These are phyloP conservation scores for Lactifluus rugatus DNA, from an alignment of 768 basidiomycete genomes.

Conservation along the genomic window DNA sequence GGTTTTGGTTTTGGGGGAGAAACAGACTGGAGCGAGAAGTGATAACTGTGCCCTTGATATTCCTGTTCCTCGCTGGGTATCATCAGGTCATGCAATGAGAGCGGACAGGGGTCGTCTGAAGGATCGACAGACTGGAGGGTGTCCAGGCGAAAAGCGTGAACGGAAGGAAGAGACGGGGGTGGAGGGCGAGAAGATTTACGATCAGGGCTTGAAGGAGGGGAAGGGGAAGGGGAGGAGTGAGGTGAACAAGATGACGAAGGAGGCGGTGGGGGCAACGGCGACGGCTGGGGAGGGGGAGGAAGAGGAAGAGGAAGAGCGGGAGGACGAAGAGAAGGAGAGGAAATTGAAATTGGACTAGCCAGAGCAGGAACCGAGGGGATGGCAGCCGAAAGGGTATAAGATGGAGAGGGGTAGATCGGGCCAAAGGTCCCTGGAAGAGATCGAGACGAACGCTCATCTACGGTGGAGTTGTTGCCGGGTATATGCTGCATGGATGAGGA, in stretches of 20 bases:
- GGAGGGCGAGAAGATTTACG: neutral
- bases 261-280: neutral
- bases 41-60: slow-evolving; percentile 17
- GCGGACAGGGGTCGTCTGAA: slow-evolving; percentile 19
- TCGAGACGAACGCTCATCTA: slow-evolving; percentile 11
- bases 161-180: slow-evolving; percentile 3
- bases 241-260: neutral
- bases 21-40: slow-evolving; percentile 11
- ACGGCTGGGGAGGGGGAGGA: neutral
- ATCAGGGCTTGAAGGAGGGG: slow-evolving; percentile 11
- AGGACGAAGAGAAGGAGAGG: neutral
- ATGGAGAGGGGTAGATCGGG: slow-evolving; percentile 13
- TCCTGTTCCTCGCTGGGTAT: slow-evolving; percentile 14
- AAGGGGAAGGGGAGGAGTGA: slow-evolving; percentile 6
- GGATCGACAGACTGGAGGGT: slow-evolving; percentile 17
- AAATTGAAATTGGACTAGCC: neutral
- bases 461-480: neutral
- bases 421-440: neutral
- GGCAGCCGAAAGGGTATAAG: slow-evolving; percentile 15
- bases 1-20: slow-evolving; percentile 6
- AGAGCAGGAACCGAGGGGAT: slow-evolving; percentile 2
- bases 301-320: neutral
- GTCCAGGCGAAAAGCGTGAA: slow-evolving; percentile 15
- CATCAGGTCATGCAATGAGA: slow-evolving; percentile 18
- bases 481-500: neutral